Base-by-base conservation (phyloP, 2,329 filamentous ascomycete genomes). In the Paecilomyces formosus region DNA sequence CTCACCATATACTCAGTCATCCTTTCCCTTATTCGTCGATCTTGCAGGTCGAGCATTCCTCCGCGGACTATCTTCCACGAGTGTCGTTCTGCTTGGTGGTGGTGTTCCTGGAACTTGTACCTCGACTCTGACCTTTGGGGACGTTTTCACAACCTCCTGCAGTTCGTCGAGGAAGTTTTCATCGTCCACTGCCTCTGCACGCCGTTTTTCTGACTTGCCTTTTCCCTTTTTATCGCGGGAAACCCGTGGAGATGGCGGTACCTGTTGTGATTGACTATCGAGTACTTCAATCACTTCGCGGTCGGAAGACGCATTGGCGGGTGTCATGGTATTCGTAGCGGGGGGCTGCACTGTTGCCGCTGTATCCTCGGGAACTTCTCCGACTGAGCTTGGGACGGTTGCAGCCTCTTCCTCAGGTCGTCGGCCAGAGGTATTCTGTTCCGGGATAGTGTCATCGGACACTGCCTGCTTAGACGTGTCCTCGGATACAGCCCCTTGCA, bases 81-180 rank as follows among this genome's bases (percentile, higher is more conserved):
- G 45, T n/a, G 30, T 15, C n/a, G 45, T 55, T 26, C 24, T 53
- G 12, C 31, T n/a, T 12, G 56, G 59, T 3, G 68, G 61, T 9
- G 69, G 71, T 31, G 70, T 72, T 18, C 53, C 61, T 18, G 53
- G 60, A 12, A 72, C 61, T 55, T 70, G 68, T 11, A 71, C 60
- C 28, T 68, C 63, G 9, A 65, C 58, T 39, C 53, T 57, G 7
- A 58, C 26, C 21, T 35, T 56, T 49, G 30, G 39, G 26, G 26
- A 24, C 11, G 50, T 52, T 5, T 52, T 28, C 15, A 52, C 50
- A n/a, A 52, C 21, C 9, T 52, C 22, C 24, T 28, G 18, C 21
- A 52, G 22, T 28, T 52, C 18, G 11, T 28, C 13, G 22, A 24
- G 22, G 9, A 45, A 45, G 39, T 45, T 45, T 8, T 45, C 39